Conservation (phyloP, 345 rosid species). For the Ailanthus altissimus region DNA sequence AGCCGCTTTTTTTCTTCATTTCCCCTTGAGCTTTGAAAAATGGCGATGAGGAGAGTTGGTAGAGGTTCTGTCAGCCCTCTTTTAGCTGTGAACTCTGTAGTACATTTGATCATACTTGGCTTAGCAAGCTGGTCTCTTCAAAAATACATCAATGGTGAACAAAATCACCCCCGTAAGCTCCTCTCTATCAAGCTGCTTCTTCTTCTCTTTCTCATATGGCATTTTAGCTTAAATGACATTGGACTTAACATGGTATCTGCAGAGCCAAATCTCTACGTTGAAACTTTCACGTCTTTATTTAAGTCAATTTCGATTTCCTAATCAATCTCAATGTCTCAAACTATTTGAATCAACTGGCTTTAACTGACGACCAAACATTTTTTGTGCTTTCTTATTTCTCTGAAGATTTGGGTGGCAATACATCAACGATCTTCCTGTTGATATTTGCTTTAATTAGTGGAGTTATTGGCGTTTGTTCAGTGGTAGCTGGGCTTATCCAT, state of each 20-base stretch:
- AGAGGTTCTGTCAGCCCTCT: conserved; percentile 34
- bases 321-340: too few relatives aligned
- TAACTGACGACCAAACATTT: too few relatives aligned
- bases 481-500: conserved; percentile 32
- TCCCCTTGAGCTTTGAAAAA: conserved; percentile 1
- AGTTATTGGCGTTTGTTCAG: conserved; percentile 26
- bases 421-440: conserved; percentile 22
- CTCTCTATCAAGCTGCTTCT: background rate
- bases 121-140: conserved; percentile 38
- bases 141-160: conserved; percentile 41
- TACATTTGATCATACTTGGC: conserved; percentile 34
- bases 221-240: background rate
- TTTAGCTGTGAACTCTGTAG: conserved; percentile 32
- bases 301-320: too few relatives aligned
- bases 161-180: conserved; percentile 35
- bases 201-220: background rate
- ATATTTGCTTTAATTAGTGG: conserved; percentile 14
- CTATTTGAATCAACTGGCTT: too few relatives aligned
- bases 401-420: conserved; percentile 27
- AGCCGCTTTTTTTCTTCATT: background rate
- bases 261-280: too few relatives aligned
- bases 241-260: too few relatives aligned
- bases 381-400: background rate
- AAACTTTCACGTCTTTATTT: too few relatives aligned
- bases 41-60: conserved; percentile 10